A percentile compares a stretch with the other conserved stretches of the same genome.
phyloP scores from a whole-genome alignment of 805 yeast species.

The Metschnikowia amazonensis region DNA sequence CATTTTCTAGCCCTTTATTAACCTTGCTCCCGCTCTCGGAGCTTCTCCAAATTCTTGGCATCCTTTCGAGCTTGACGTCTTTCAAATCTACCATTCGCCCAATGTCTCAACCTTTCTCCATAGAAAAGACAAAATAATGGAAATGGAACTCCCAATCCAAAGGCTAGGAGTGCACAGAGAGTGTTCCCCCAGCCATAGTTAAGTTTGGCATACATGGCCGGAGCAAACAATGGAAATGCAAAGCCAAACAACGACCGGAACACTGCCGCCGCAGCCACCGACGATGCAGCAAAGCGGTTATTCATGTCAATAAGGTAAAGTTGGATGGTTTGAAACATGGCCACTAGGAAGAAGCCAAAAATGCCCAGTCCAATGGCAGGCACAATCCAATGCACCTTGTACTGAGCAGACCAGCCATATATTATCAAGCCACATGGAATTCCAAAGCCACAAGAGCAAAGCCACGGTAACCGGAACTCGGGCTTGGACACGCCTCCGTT shows the following conservation, averaged over 20 bases:
- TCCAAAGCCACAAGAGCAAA: slow-evolving; percentile 44
- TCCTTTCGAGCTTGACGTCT: slow-evolving; percentile 44
- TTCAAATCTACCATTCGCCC: slow-evolving; percentile 54
- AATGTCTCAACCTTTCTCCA: slow-evolving; percentile 55
- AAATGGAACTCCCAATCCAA: slow-evolving; percentile 62
- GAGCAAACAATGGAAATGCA: slow-evolving; percentile 63
- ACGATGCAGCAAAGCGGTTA: slow-evolving; percentile 64
- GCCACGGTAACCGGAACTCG: slow-evolving; percentile 54
- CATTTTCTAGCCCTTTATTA: no score
- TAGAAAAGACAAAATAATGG: slow-evolving; percentile 54
- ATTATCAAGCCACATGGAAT: slow-evolving; percentile 61
- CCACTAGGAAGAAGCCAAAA: slow-evolving; percentile 56
- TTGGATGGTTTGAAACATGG: slow-evolving; percentile 66
- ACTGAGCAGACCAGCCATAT: slow-evolving; percentile 70
- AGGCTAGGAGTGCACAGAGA: slow-evolving; percentile 53
- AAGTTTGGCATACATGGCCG: slow-evolving; percentile 49
- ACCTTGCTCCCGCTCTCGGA: slow-evolving; percentile 21
- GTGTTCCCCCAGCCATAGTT: slow-evolving; percentile 74
- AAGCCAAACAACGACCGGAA: slow-evolving; percentile 67
- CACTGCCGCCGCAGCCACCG: slow-evolving; percentile 65
- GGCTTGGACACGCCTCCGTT: slow-evolving; percentile 58
- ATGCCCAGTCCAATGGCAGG: slow-evolving; percentile 59
- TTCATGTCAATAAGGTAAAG: slow-evolving; percentile 70
- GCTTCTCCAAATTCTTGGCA: slow-evolving; percentile 35
- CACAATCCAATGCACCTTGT: slow-evolving; percentile 56